Percentiles rank a stretch among this genome's conserved stretches.
These are phyloP conservation scores for Pyrus pyrifolia DNA, from an alignment of 306 rosid genomes.

Conservation along the genomic window DNA sequence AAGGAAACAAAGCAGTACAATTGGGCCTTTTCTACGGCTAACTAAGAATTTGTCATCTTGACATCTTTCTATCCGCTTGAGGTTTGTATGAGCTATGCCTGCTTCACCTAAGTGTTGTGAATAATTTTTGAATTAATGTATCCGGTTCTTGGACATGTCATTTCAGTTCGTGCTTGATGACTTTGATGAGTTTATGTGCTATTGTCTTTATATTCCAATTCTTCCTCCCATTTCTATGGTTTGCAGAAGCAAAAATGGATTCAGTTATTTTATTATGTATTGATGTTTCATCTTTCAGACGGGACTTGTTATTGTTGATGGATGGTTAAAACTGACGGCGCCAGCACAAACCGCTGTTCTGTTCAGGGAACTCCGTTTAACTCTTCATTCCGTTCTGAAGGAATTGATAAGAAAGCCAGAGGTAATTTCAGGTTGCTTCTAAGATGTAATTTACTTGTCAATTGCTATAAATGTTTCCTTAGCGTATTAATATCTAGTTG, in stretches of 20 bases:
- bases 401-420: constrained; percentile 77
- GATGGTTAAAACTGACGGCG: constrained; percentile 90
- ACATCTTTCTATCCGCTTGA: neutral
- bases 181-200: neutral
- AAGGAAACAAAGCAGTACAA: neutral
- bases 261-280: neutral
- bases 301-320: constrained; percentile 71
- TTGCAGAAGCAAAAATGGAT: neutral
- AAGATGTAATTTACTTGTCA: neutral
- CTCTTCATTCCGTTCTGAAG: constrained; percentile 76
- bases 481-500: neutral
- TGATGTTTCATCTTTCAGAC: constrained; percentile 35
- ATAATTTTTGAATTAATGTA: too few relatives aligned
- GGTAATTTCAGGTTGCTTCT: constrained; percentile 35
- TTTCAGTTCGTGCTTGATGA: neutral
- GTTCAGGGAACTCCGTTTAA: constrained; percentile 77
- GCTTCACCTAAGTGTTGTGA: neutral
- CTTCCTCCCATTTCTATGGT: neutral
- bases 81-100: neutral
- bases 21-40: neutral
- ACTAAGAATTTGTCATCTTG: neutral
- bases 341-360: constrained; percentile 96
- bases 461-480: neutral
- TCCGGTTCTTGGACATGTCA: neutral
- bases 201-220: neutral